Base-by-base conservation (phyloP, 768 basidiomycete genomes). In the Termitomyces sp. region DNA sequence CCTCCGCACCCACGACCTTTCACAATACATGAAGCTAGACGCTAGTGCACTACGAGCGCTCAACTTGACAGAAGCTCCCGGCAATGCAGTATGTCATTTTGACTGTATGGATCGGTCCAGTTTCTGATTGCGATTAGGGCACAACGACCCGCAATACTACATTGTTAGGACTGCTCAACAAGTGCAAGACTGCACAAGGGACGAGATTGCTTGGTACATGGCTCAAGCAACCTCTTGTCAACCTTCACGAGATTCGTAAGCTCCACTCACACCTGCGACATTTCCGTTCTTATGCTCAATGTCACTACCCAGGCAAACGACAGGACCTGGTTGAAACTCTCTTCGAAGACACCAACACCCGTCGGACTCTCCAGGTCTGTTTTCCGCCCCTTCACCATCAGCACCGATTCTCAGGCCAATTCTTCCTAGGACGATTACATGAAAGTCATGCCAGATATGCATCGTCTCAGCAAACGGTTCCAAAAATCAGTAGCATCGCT, bases 131-230 rank as follows among this genome's bases (percentile, higher is more conserved):
- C 12, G 14, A 5, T 1, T 30, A 86, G 82, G 81, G 79, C 41
- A 80, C 79, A 7, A 75, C 82, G 2, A 85, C 84, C 52, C 88
- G 91, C 66, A 94, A 89, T 60, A 91, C 89, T 30, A 95, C 92
- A 3, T 69, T 99, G 5, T 84, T 94, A 53, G 94, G 94, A 0
- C 74, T 97, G 8, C 72, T 99, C 56, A 97, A 98, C 69, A 91
- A 90, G 63, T 97, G 96, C 76, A 97, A 97, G 73, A 98, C 97
- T 0, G 85, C 91, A 0, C 97, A 99, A 67, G 97, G 97, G 0
- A 85, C 90, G 14, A 76, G 97, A 54, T 69, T 97, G 40, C 77
- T 99, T 3, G 90, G 86, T 0, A 86, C 85, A 47, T 98, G 96
- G 96, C 74, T 99, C 41, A 98, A 97, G 67, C 97, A 98, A 68